Evolutionary conservation across 305 asterid genomes (phyloP).

Genomic region (Fraxinus ornus): DNA sequence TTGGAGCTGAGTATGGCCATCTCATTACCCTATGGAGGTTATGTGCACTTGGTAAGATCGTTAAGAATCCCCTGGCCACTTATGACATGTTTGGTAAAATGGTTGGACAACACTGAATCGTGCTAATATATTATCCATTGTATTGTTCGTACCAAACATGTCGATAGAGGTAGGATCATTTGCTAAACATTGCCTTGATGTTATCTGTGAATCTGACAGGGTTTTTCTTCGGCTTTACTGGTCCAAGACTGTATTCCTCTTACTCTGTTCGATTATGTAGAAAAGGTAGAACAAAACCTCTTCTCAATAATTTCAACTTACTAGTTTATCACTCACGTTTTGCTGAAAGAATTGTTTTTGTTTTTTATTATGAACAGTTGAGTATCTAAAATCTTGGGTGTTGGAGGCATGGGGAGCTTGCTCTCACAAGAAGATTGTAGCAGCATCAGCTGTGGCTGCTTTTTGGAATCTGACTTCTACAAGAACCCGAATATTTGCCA

Average conservation of each 20-base stretch:
- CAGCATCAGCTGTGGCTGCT: conserved; percentile 60
- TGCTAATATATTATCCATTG: neutral
- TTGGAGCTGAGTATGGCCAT: conserved; percentile 95
- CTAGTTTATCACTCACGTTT: neutral
- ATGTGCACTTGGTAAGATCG: conserved; percentile 66
- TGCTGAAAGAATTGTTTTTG: neutral
- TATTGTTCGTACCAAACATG: neutral
- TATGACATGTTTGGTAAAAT: neutral
- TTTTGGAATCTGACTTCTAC: conserved; percentile 84
- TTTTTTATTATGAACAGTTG: conserved; percentile 38
- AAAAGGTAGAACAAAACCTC: conserved; percentile 47
- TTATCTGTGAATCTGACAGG: conserved; percentile 40
- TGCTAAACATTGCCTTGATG: neutral
- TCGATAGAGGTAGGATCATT: neutral
- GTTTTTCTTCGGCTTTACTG: conserved; percentile 72
- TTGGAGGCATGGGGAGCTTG: conserved; percentile 66
- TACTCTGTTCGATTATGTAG: conserved; percentile 50
- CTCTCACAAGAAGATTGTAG: conserved; percentile 71
- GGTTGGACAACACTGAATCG: neutral
- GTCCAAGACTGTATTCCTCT: conserved; percentile 56
- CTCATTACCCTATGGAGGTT: conserved; percentile 73
- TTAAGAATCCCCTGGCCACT: neutral
- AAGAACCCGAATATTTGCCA: conserved; percentile 73
- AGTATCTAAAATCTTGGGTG: conserved; percentile 38
- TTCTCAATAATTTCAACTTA: neutral